Evolutionary conservation across 2,329 filamentous ascomycete genomes (phyloP), one percentile per base, ranked within the genome.

Genomic region (Penicillium sp.): DNA sequence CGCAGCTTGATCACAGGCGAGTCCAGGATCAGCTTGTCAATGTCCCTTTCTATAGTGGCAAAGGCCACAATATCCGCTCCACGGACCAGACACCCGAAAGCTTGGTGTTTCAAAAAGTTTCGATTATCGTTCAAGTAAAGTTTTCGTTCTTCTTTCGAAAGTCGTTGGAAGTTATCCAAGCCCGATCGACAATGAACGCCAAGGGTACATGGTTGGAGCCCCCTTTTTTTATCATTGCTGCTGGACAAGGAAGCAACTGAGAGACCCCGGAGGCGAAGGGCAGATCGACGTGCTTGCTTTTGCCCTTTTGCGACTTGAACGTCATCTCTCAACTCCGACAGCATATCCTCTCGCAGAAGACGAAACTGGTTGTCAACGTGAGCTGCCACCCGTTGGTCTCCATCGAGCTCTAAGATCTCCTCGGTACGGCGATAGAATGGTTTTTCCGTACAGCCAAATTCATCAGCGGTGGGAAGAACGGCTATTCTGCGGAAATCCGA

Each of bases 311-410:
- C 75, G 4, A 78, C 71, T 26, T 83, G 77, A 0, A 87, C 67
- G 48, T 88, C 86, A 8, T 85, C 81, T 1, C 83, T 79, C 2
- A 91, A 73, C 60, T 88, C 86, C 0, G 77, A 81, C 0, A 91
- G 70, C 78, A 90, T 85, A 60, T 91, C 88, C 62, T 91, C 87
- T 2, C 88, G 75, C 0, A 90, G 73, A 0, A 91, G 77, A 0
- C 88, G 84, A 61, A 88, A 92, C 52, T 90, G 84, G 64, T 87
- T 89, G 63, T 89, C 88, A 0, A 89, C 68, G 65, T 90, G 84
- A 0, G 73, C 68, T 0, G 70, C 69, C 0, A 79, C 67, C 1
- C 83, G 77, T 0, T 67, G 62, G 1, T 72, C 58, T 12, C 64
- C 30, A 1, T 72, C 56, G 0, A 68, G 59, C 1, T 81, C 69